Base-by-base conservation (phyloP, 441 rosid genomes). In the Hura crepitans region DNA sequence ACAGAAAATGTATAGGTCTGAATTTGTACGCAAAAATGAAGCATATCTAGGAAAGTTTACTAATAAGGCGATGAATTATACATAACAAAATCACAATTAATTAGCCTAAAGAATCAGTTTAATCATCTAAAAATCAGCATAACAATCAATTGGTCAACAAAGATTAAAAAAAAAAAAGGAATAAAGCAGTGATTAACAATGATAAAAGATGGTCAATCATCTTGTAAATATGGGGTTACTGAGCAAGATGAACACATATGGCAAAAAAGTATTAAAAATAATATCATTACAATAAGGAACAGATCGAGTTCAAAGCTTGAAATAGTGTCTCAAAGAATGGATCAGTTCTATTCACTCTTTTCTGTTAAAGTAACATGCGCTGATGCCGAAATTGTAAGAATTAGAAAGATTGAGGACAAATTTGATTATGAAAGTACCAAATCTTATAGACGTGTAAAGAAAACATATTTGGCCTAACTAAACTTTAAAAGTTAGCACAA, bases 401-500 rank as follows among this genome's bases (percentile, higher is more conserved):
- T 37, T 7, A 6, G 30, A 49, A 59, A 50, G 17, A 12, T 27
- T 30, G 18, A 47, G 33, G 28, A 37, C 45, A 62, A 51, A 66
- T 28, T 54, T 6, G 50, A 15, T 11, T 14, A 12, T 25, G 20
- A 30, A 60, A 42, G 4, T 70, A 11, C 11, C 11, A 33, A 49
- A 49, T 60, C 15, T 35, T 69, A 47, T 12, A 49, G n/a, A n/a
- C n/a, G n/a, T n/a, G n/a, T n/a, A n/a, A n/a, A n/a, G n/a, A n/a
- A n/a, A n/a, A n/a, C n/a, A n/a, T n/a, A n/a, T n/a, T n/a, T n/a
- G n/a, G 2, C 14, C 7, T 46, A 6, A 11, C 28, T 46, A 33
- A n/a, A 25, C 20, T 69, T 68, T 27, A 35, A 12, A 58, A 22
- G 7, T 50, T 22, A 70, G n/a, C n/a, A n/a, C n/a, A n/a, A n/a